Evolutionary conservation across 805 yeast genomes (phyloP).

Genomic region (Myxozyma mucilagina): DNA sequence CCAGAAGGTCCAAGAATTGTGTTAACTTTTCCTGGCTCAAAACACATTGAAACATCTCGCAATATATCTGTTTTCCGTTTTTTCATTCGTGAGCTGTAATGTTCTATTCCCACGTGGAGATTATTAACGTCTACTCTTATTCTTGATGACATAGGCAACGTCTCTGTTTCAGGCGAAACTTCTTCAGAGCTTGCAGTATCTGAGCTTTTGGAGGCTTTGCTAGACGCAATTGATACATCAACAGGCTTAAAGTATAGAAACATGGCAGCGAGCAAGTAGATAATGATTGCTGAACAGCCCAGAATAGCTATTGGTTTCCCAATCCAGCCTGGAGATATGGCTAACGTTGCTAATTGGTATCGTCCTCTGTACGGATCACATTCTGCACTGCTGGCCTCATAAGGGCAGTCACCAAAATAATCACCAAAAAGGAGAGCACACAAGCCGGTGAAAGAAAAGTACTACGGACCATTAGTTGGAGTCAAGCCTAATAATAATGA

Average conservation of each 20-base stretch:
- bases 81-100: conserved; percentile 12
- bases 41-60: conserved; percentile 51
- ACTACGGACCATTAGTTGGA: conserved; percentile 35
- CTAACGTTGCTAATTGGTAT: conserved; percentile 55
- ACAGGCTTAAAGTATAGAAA: conserved; percentile 52
- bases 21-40: conserved; percentile 58
- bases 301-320: conserved; percentile 62
- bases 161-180: background rate
- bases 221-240: conserved; percentile 53
- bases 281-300: conserved; percentile 59
- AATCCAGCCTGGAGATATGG: conserved; percentile 65
- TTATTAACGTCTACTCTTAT: conserved; percentile 36
- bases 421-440: conserved; percentile 65
- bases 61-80: conserved; percentile 44
- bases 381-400: conserved; percentile 38
- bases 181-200: background rate
- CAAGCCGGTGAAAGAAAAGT: conserved; percentile 76
- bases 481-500: background rate
- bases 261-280: conserved; percentile 51
- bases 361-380: conserved; percentile 58
- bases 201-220: conserved; percentile 28
- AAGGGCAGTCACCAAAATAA: conserved; percentile 60
- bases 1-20: conserved; percentile 84
- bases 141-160: background rate
- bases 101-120: conserved; percentile 32